Percentiles rank a stretch among this genome's conserved stretches.
phyloP scores from a whole-genome alignment of 2,329 filamentous ascomycete genomes.

The Ophiostoma populinum region DNA sequence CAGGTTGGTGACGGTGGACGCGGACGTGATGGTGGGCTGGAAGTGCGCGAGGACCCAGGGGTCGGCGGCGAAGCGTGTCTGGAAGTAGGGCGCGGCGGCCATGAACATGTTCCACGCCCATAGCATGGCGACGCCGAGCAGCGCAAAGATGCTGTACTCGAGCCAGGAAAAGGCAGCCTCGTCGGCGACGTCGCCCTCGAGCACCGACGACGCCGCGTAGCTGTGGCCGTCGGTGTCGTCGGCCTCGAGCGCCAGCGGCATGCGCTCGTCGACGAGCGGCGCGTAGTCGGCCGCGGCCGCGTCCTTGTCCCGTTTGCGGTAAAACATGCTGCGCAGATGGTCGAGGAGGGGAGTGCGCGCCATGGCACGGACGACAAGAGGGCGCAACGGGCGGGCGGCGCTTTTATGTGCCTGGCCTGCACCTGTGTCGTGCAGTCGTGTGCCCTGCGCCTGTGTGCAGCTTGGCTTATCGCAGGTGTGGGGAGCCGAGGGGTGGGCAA shows the following conservation, averaged over 20 bases:
- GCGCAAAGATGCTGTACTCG: constrained; percentile 70
- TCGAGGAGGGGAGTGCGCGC: constrained; percentile 18
- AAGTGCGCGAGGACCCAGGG: constrained; percentile 64
- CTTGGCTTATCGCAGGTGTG: no score
- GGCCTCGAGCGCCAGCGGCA: constrained; percentile 15
- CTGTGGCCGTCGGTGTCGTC: constrained; percentile 13
- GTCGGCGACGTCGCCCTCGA: constrained; percentile 16
- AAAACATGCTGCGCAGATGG: constrained; percentile 21
- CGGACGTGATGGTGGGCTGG: constrained; percentile 74
- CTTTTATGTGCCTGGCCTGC: no score
- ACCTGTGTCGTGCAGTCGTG: no score
- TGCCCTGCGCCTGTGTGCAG: no score
- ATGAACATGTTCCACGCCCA: constrained; percentile 99
- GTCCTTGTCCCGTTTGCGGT: constrained; percentile 14
- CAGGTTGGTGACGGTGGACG: constrained; percentile 74
- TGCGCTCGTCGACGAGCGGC: constrained; percentile 14
- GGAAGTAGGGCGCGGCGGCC: constrained; percentile 85
- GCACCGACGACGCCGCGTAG: constrained; percentile 12
- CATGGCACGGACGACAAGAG: neutral
- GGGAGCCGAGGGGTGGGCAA: no score
- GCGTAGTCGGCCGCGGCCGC: constrained; percentile 19
- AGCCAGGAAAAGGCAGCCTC: constrained; percentile 57
- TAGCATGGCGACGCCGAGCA: constrained; percentile 84
- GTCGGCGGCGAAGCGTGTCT: constrained; percentile 56
- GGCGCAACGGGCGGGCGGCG: no score